phyloP scores from a whole-genome alignment of 192 early-diverging fungal species.

The Backusella australiensis region DNA sequence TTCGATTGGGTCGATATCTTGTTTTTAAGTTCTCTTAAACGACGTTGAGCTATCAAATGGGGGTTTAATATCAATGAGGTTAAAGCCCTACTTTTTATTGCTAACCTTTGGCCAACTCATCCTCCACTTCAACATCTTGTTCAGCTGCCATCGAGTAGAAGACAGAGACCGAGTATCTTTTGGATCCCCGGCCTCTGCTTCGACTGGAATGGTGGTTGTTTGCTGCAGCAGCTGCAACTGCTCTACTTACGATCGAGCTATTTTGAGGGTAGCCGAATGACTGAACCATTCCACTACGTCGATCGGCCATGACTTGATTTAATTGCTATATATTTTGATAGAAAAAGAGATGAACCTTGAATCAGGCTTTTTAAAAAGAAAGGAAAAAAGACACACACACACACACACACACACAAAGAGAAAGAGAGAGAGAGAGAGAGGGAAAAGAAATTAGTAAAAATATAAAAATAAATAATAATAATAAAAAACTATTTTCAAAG shows the following conservation, averaged over 20 bases:
- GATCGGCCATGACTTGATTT: constrained; percentile 20
- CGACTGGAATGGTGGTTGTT: constrained; percentile 33
- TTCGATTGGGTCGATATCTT: constrained; percentile 90
- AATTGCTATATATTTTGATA: not conserved
- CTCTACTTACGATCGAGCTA: constrained; percentile 26
- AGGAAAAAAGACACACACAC: not conserved
- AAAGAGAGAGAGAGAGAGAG: not conserved
- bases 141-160: constrained; percentile 85
- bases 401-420: no score
- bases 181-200: constrained; percentile 52
- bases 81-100: no score
- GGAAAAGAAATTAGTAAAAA: not conserved
- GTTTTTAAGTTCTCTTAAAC: constrained; percentile 81
- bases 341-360: not conserved
- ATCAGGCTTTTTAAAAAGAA: not conserved
- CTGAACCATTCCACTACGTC: constrained; percentile 34
- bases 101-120: constrained; percentile 85
- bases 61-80: not conserved
- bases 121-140: constrained; percentile 90
- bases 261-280: constrained; percentile 25
- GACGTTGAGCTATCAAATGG: constrained; percentile 65
- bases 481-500: not conserved
- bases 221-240: constrained; percentile 34
- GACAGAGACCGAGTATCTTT: constrained; percentile 70
- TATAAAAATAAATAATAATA: not conserved